Base-by-base conservation (phyloP, 2,329 filamentous ascomycete species). In the Fusarium sp. region DNA sequence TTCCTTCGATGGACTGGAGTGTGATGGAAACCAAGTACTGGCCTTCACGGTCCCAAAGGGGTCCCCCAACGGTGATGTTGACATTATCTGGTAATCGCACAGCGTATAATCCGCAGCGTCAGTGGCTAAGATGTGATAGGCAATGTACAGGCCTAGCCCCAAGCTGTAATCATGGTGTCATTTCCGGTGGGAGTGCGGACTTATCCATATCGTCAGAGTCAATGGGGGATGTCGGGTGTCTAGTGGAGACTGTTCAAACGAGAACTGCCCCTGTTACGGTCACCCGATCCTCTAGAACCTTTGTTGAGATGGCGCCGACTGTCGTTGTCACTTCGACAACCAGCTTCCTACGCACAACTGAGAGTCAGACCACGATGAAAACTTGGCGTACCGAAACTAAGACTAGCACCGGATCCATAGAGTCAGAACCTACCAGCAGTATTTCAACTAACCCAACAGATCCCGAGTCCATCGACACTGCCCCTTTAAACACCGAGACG, bases 1-100 rank as follows among this genome's bases (percentile, higher is more conserved):
- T 19, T 36, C 38, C 22, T 51, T 51, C 31, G 12, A 28, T 13
- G n/a, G 13, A 9, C 22, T 43, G 2, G 10, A 40, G 10, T 51
- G 31, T 24, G 39, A 51, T 35, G 31, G 39, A 29, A 19, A 35
- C 25, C 39, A 43, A 15, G 22, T 51, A 12, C 9, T 32, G 5
- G 25, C 31, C 11, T 51, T 51, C 9, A 43, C 29, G 24, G 48
- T 51, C 6, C 48, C 39, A 22, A 19, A 32, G 22, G 28, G 38
- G 15, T 29, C 22, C 25, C 39, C 39, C 26, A 51, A 51, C 22
- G 39, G 48, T 28, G 39, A 51, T 13, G 39, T 40, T 26, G 39
- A 51, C 22, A 26, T 51, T 29, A 51, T 51, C 6, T 51, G 31
- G 39, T 51, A 51, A 10, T 7, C 26, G 15, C 28, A 19, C 25